A percentile compares a stretch with the other conserved stretches of the same genome.
Conservation (phyloP, 1,139 yeast species). For the Kazachstania sp. region DNA sequence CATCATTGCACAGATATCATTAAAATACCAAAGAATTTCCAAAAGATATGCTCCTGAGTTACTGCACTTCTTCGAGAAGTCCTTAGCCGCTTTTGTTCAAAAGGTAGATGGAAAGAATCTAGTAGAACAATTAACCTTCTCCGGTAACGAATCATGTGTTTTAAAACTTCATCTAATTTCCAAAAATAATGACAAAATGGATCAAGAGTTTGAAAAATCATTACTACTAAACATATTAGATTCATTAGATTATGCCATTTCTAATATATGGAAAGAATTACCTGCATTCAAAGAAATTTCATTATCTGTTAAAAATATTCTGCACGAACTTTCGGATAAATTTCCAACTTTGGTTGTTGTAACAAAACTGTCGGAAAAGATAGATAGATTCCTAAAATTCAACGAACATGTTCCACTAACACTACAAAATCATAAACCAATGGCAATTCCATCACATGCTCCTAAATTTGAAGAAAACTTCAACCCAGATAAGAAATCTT, state of each 20-base stretch:
- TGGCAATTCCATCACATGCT: slow-evolving; percentile 75
- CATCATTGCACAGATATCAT: slow-evolving; percentile 53
- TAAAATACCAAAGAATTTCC: slow-evolving; percentile 69
- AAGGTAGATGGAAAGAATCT: slow-evolving; percentile 24
- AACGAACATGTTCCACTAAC: slow-evolving; percentile 60
- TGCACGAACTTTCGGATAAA: slow-evolving; percentile 12
- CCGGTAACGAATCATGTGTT: slow-evolving; percentile 8
- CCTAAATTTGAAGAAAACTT: slow-evolving; percentile 95
- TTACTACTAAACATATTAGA: slow-evolving; percentile 28
- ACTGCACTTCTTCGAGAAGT: slow-evolving; percentile 47
- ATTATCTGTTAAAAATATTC: slow-evolving; percentile 23
- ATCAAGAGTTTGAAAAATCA: slow-evolving; percentile 28
- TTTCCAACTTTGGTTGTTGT: slow-evolving; percentile 24
- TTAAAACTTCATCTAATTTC: slow-evolving; percentile 20
- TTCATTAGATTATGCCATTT: slow-evolving; percentile 27
- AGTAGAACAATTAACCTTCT: slow-evolving; percentile 10
- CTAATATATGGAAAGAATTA: slow-evolving; percentile 54
- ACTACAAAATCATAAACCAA: slow-evolving; percentile 80
- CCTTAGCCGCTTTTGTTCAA: slow-evolving; percentile 33
- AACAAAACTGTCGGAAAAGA: slow-evolving; percentile 33
- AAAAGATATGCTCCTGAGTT: slow-evolving; percentile 81
- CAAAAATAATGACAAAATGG: slow-evolving; percentile 16
- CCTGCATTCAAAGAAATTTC: slow-evolving; percentile 50
- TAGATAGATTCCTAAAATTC: slow-evolving; percentile 45
- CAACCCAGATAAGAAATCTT: slow-evolving; percentile 90